These are phyloP conservation scores for Pseudisothecium myosuroides DNA, from an alignment of 225 moss, liverwort and hornwort species.

Conservation along the genomic window DNA sequence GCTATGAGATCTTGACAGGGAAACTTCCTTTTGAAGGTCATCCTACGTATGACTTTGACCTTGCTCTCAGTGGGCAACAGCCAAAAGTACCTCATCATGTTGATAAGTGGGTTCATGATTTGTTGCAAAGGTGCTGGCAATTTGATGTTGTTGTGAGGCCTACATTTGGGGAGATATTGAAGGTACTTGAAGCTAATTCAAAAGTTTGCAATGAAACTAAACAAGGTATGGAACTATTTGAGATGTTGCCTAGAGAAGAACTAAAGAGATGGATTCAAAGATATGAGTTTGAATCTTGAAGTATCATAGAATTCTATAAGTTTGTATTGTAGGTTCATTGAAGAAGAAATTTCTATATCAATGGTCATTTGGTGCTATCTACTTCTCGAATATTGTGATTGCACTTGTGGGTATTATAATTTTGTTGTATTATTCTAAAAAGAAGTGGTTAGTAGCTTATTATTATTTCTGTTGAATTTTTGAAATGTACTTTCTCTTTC, in stretches of 20 bases:
- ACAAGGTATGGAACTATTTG: fast-evolving
- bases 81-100: background rate
- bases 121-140: background rate
- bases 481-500: background rate
- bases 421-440: background rate
- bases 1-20: background rate
- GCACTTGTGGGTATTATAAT: too few relatives aligned
- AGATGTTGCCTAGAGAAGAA: fast-evolving
- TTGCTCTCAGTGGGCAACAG: background rate
- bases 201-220: fast-evolving
- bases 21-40: background rate
- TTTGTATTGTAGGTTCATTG: background rate
- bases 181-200: background rate
- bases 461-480: background rate
- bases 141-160: fast-evolving
- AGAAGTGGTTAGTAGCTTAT: background rate
- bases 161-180: background rate
- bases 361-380: background rate
- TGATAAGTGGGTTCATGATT: background rate
- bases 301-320: background rate
- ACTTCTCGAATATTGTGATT: too few relatives aligned
- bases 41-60: background rate
- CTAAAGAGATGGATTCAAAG: fast-evolving
- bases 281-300: background rate
- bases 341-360: too few relatives aligned